Base-by-base conservation (phyloP, 2,329 filamentous ascomycete species). In the Alternaria sp. region DNA sequence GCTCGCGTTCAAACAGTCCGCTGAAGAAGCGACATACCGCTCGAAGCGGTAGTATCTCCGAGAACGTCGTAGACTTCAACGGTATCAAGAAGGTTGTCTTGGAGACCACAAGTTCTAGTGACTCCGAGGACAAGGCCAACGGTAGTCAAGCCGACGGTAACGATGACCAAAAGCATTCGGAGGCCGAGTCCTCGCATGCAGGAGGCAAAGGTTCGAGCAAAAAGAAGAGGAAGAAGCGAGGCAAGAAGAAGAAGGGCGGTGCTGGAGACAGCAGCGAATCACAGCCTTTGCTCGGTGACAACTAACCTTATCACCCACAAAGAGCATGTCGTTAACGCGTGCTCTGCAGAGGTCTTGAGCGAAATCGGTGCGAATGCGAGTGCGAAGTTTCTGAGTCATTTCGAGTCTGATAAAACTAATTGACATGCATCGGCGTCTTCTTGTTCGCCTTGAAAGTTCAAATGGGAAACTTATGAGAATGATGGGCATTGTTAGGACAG, bases 21-120 rank as follows among this genome's bases (percentile, higher is more conserved):
- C 64, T 68, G 10, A 75, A 74, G 57, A 70, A 78, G 65, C 81
- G 81, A 34, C 82, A 85, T 9, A 82, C 84, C 5, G 88, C 89
- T 6, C 85, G 90, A 58, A 92, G 89, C 67, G 91, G 92, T 28
- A 92, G 89, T 74, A 92, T 94, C 69, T 93, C 91, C 0, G 91
- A 94, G 78, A 92, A 91, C 62, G 82, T 92, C n/a, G 82, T 93
- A 57, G 90, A 94, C 71, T 83, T 89, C 2, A 88, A 89, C 57
- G 92, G 92, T 3, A 85, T 93, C 54, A 87, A 88, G 65, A 94
- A 94, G 79, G 87, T 93, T 45, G 87, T 94, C 1, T 82, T 94
- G 27, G 89, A 92, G 72, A 89, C 89, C 3, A 90, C 85, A 27
- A 88, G 85, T 67, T 85, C 84, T 18, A 84, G 81, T 65, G 84